Evolutionary conservation across 805 yeast species (phyloP), one percentile per base, ranked within the genome.

Genomic region (Deakozyma indianensis): DNA sequence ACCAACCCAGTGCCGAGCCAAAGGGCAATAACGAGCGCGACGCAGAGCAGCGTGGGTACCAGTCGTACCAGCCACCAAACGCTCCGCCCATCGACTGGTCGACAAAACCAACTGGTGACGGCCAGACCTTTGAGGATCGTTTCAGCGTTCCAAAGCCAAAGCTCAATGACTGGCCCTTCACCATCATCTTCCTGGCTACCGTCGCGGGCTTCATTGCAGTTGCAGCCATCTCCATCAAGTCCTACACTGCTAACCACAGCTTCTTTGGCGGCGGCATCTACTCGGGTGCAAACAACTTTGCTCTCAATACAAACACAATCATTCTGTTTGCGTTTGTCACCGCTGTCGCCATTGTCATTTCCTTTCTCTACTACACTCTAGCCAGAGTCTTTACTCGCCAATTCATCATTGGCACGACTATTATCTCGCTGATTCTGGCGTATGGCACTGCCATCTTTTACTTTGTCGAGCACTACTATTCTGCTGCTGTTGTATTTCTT

Each of bases 361-460:
- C 94, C 0, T 44, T 69, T 1, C 50, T 68, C 2, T 77, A 85
- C 38, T 68, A 83, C 43, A 49, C 70, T 1, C 63, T 75, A 48
- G 94, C 94, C 3, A 66, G 87, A 53, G 49, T 71, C 49, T 74
- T 73, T 41, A 85, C 96, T 5, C 66, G 70, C 44, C 64, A 70
- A 45, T 86, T 86, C 60, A 83, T 86, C 52, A 71, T 73, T 45
- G 61, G 77, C 22, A 83, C 94, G 1, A 71, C 86, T 51, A 67
- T 83, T 25, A 63, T 79, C 42, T 84, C 84, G 56, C 68, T 84
- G 11, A 53, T 77, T 1, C 61, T 83, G 47, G 85, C 90, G 2
- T 54, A 85, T 23, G 95, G 83, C 16, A 78, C 94, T 3, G 75
- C 86, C 3, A 78, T 87, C 52, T 80, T 75, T 62, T 83, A 82